Base-by-base conservation (phyloP, 2,329 filamentous ascomycete genomes). In the Cladophialophora carrionii region DNA sequence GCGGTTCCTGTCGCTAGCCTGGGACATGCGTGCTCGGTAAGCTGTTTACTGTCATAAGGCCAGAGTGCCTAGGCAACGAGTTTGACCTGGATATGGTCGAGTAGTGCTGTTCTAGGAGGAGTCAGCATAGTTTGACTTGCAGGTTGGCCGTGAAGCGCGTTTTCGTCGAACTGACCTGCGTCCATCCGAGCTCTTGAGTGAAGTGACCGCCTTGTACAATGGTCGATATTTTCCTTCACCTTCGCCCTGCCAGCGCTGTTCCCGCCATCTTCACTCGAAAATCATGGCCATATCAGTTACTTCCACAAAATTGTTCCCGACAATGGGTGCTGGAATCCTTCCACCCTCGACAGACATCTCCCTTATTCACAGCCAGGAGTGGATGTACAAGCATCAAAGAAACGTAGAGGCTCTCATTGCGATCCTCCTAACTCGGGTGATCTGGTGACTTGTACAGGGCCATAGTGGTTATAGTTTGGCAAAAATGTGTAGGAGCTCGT, bases 281-380 rank as follows among this genome's bases (percentile, higher is more conserved):
- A n/a, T 26, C 5, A 20, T 34, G 17, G 8, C 26, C 17, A 31
- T 54, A 54, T 54, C 12, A 54, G 17, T 29, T 20, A 31, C 12
- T 8, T 17, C 2, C 7, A 10, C 52, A 12, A 32, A 54, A 54
- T 31, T 22, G 0, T 31, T n/a, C 7, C 8, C 52, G 29, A 54
- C 52, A 54, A 54, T 54, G 24, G 29, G 52, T 20, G 52, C 26
- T 20, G 29, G 7, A 54, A 54, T n/a, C 52, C n/a, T n/a, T 54
- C 52, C 24, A 54, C 12, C 52, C 52, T 54, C 52, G 29, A 32
- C 52, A n/a, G 29, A 54, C 12, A 54, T 54, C 52, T 54, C 52
- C 52, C 52, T 54, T 31, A 54, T 54, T 54, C 52, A 17, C 52
- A 54, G 52, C 52, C 52, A 54, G 52, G 52, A 54, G 52, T 54